Conservation (phyloP, 768 basidiomycete species). For the Hydnomerulius pinastri region DNA sequence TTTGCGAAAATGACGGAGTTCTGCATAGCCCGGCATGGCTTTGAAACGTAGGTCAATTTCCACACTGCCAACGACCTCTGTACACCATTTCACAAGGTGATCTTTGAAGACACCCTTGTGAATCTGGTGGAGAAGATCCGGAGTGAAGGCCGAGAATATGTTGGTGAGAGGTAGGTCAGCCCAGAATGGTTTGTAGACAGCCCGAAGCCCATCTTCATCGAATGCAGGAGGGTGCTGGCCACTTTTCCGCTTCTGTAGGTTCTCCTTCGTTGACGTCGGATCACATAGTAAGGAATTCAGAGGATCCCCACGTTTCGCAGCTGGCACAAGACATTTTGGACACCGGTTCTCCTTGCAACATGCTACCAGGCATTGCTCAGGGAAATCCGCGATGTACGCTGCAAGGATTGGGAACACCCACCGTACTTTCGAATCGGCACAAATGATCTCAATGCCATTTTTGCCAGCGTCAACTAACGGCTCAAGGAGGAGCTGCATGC, state of each 20-base stretch:
- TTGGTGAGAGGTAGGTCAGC: constrained; percentile 37
- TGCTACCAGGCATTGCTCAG: constrained; percentile 17
- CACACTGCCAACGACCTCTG: constrained; percentile 4
- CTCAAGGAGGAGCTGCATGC: constrained; percentile 16
- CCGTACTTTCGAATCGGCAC: constrained; percentile 13
- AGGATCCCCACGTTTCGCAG: constrained; percentile 1
- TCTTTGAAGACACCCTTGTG: constrained; percentile 51
- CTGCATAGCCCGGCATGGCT: constrained; percentile 12
- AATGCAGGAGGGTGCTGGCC: constrained; percentile 5
- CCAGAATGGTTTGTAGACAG: constrained; percentile 40
- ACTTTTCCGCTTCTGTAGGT: neutral
- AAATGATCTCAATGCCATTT: constrained; percentile 18
- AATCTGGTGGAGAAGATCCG: constrained; percentile 48
- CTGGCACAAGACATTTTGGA: constrained; percentile 2
- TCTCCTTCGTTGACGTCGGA: neutral
- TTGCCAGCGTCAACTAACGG: constrained; percentile 15
- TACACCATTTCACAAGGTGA: constrained; percentile 41
- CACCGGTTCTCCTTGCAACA: constrained; percentile 13
- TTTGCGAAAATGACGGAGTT: constrained; percentile 37
- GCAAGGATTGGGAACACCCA: constrained; percentile 23
- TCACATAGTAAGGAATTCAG: neutral
- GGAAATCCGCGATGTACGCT: constrained; percentile 26
- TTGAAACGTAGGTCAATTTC: constrained; percentile 18
- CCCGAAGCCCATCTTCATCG: neutral
- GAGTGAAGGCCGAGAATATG: constrained; percentile 41